A percentile compares a stretch with the other conserved stretches of the same genome.
Evolutionary conservation across 2,329 filamentous ascomycete species (phyloP).

Genomic region (Cytospora mali): DNA sequence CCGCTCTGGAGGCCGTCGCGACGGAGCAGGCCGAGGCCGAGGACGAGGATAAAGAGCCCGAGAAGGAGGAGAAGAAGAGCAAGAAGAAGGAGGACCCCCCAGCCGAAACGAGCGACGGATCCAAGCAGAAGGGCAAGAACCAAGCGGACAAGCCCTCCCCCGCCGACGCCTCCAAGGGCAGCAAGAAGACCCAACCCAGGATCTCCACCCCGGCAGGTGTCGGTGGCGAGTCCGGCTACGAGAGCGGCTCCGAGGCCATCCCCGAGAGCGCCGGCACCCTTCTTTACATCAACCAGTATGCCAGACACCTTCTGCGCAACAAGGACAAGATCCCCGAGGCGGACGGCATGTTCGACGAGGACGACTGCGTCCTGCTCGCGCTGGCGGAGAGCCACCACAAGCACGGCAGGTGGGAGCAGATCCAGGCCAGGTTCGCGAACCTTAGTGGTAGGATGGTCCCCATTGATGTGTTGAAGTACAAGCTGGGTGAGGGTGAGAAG

Average conservation of each 20-base stretch:
- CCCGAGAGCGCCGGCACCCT: slow-evolving; percentile 14
- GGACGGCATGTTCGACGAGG: slow-evolving; percentile 24
- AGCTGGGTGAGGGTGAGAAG: slow-evolving; percentile 38
- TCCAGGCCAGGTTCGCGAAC: slow-evolving; percentile 49
- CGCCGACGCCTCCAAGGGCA: slow-evolving; percentile 24
- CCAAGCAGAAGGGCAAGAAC: slow-evolving; percentile 7
- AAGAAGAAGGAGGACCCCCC: slow-evolving; percentile 18
- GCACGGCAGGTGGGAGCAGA: slow-evolving; percentile 43
- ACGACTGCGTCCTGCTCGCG: slow-evolving; percentile 38
- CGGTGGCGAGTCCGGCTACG: slow-evolving; percentile 36
- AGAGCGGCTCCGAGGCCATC: slow-evolving; percentile 31
- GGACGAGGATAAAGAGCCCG: not conserved
- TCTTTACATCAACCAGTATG: slow-evolving; percentile 24
- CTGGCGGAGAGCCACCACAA: slow-evolving; percentile 40
- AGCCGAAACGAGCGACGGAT: slow-evolving; percentile 18
- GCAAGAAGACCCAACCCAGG: slow-evolving; percentile 13
- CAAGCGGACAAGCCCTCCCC: not conserved
- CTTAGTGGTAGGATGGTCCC: slow-evolving; percentile 46
- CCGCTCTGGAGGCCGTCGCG: slow-evolving; percentile 8
- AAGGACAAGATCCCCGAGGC: slow-evolving; percentile 16
- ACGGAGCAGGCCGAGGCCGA: slow-evolving; percentile 17
- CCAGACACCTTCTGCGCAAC: not conserved
- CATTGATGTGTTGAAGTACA: slow-evolving; percentile 41
- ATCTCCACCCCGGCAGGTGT: slow-evolving; percentile 26
- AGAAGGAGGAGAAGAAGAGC: not conserved